Conservation (phyloP, 2,329 filamentous ascomycete species). For the Hymenoscyphus fructigenus region DNA sequence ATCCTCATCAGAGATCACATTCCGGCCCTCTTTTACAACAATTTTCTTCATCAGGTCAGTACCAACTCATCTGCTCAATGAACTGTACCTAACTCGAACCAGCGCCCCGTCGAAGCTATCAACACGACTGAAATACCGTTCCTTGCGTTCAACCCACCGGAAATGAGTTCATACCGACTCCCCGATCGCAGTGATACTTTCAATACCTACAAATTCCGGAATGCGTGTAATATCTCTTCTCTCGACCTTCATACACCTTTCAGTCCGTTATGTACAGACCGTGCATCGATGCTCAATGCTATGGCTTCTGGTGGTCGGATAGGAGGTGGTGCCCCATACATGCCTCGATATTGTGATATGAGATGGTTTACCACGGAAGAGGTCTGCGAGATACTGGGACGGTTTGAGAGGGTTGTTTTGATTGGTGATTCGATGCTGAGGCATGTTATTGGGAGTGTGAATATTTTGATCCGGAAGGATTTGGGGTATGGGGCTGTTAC, state of each 20-base stretch:
- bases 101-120: neutral
- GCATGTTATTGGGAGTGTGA: conserved; percentile 48
- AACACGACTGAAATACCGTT: neutral
- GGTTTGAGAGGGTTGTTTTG: conserved; percentile 48
- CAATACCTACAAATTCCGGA: conserved; percentile 43
- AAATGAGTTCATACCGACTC: conserved; percentile 21
- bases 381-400: conserved; percentile 45
- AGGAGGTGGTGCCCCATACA: conserved; percentile 46
- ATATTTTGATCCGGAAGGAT: conserved; percentile 46
- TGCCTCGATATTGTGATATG: conserved; percentile 47
- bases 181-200: conserved; percentile 40
- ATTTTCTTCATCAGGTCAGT: neutral
- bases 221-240: conserved; percentile 45
- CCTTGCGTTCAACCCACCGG: neutral
- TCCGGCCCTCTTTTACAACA: neutral
- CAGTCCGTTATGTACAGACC: conserved; percentile 39
- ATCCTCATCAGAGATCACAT: conserved; percentile 14
- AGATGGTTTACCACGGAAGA: conserved; percentile 47
- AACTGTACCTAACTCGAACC: neutral
- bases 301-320: conserved; percentile 44
- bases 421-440: conserved; percentile 50
- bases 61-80: neutral
- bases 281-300: conserved; percentile 39
- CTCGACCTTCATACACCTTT: conserved; percentile 42
- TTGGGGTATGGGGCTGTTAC: conserved; percentile 50